Conservation (phyloP, 2,329 filamentous ascomycete species). For the Esteya vermicola region DNA sequence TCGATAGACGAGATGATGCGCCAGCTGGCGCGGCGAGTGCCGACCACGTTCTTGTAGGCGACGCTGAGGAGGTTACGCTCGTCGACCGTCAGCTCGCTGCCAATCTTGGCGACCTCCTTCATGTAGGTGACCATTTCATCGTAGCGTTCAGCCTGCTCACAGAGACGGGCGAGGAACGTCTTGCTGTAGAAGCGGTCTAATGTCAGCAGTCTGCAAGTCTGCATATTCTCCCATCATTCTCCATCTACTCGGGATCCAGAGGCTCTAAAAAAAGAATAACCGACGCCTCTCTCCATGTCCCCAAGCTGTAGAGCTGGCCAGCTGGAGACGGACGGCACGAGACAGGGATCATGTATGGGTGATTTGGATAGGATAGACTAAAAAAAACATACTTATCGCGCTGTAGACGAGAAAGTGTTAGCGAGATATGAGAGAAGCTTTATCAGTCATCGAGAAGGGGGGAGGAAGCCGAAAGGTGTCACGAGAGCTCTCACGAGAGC, state of each 20-base stretch:
- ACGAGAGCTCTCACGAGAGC: background rate
- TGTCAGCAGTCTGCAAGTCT: constrained; percentile 2
- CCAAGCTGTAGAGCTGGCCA: too few species aligned
- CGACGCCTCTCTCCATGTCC: too few species aligned
- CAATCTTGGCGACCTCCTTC: constrained; percentile 87
- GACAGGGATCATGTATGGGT: too few species aligned
- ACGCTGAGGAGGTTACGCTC: constrained; percentile 96
- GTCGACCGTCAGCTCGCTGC: constrained; percentile 85
- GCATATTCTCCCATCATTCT: background rate
- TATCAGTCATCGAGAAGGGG: background rate
- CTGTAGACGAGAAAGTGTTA: background rate
- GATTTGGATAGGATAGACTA: too few species aligned
- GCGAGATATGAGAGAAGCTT: background rate
- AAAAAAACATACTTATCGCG: background rate
- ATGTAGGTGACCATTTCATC: constrained; percentile 99
- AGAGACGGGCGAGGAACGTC: constrained; percentile 98
- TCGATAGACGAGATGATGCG: constrained; percentile 97
- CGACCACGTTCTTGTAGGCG: constrained; percentile 98
- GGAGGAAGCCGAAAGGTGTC: too few species aligned
- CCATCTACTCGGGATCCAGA: background rate
- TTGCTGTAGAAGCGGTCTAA: constrained; percentile 49
- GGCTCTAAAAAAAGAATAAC: too few species aligned
- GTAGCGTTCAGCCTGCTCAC: constrained; percentile 99
- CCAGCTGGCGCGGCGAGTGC: constrained; percentile 92
- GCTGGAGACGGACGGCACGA: too few species aligned